Conservation (phyloP, 306 rosid species). For the Cicer arietinum region DNA sequence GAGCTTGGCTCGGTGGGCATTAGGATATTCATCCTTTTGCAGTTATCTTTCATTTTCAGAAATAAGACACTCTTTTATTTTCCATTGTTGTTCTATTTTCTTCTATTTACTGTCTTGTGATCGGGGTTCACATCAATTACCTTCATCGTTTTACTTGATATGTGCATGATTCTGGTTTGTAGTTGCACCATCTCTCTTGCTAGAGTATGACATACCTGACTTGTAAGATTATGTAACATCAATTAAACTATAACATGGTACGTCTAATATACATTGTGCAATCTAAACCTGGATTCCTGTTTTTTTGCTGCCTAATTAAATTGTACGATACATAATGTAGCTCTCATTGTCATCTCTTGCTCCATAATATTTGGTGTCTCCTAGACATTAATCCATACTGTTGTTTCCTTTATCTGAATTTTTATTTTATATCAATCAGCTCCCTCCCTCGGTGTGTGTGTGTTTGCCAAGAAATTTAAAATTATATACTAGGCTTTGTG, state of each 20-base stretch:
- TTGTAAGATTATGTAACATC: conserved; percentile 14
- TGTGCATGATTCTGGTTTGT: conserved; percentile 3
- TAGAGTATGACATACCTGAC: conserved; percentile 25
- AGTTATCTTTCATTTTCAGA: too few relatives aligned
- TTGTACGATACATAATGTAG: background rate
- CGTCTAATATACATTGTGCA: conserved; percentile 5
- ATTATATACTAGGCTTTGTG: background rate
- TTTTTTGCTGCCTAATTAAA: conserved; percentile 6
- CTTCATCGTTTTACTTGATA: background rate
- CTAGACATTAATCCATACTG: background rate
- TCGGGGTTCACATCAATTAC: background rate
- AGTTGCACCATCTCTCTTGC: conserved; percentile 20
- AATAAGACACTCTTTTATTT: too few relatives aligned
- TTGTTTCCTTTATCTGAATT: conserved; percentile 13
- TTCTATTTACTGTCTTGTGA: too few relatives aligned
- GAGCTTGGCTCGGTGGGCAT: too few relatives aligned
- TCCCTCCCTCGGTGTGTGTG: background rate
- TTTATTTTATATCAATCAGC: background rate
- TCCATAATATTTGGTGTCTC: conserved; percentile 1
- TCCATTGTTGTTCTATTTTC: too few relatives aligned
- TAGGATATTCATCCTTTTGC: too few relatives aligned
- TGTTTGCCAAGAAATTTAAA: background rate
- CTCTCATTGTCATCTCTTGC: background rate
- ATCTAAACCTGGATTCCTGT: background rate
- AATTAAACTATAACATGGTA: conserved; percentile 10